Percentiles rank a stretch among this genome's conserved stretches.
These are phyloP conservation scores for Penicillium brasilianum DNA, from an alignment of 2,329 filamentous ascomycete species.

Conservation along the genomic window DNA sequence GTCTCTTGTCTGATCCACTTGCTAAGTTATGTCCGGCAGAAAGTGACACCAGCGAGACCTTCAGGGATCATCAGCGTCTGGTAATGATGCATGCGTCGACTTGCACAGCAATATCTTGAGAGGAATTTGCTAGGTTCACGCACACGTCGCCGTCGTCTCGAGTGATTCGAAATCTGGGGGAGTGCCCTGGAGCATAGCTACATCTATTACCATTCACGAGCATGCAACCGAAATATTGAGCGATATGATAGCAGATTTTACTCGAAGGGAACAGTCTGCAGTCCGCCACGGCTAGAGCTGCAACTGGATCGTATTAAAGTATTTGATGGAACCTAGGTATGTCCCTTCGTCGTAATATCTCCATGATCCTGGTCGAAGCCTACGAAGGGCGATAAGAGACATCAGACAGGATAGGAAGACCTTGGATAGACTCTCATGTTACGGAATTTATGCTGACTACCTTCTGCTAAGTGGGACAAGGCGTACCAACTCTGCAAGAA, in stretches of 20 bases:
- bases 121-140: background rate
- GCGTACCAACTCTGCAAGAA: too few relatives aligned
- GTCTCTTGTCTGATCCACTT: background rate
- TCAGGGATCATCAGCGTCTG: background rate
- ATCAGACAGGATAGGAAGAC: too few relatives aligned
- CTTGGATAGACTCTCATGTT: too few relatives aligned
- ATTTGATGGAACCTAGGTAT: background rate
- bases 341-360: background rate
- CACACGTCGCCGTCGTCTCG: background rate
- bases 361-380: background rate
- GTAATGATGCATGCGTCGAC: background rate
- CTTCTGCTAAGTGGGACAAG: too few relatives aligned
- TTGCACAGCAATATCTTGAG: background rate
- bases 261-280: too few relatives aligned
- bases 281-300: background rate
- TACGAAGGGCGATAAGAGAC: background rate
- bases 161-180: background rate
- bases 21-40: background rate
- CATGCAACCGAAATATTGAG: too few relatives aligned
- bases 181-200: background rate
- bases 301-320: background rate
- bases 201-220: too few relatives aligned
- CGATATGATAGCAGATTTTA: too few relatives aligned
- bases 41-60: background rate
- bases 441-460: too few relatives aligned